These are phyloP conservation scores for Pseudogymnoascus sp. DNA, from an alignment of 2,329 filamentous ascomycete genomes.

Conservation along the genomic window DNA sequence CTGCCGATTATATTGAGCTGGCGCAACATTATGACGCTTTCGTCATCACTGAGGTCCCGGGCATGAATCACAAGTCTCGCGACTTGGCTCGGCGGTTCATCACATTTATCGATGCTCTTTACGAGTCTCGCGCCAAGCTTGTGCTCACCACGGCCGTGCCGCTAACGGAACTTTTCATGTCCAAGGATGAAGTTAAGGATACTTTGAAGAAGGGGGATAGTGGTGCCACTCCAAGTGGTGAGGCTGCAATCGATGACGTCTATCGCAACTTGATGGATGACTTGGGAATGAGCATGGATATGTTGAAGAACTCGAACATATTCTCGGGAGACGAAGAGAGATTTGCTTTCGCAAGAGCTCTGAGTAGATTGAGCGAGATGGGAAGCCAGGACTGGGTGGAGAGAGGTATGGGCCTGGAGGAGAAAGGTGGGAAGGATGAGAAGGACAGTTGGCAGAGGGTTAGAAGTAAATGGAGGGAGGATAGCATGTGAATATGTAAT, in stretches of 20 bases:
- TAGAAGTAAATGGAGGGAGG: slow-evolving; percentile 42
- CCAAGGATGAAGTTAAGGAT: slow-evolving; percentile 59
- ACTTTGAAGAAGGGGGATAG: slow-evolving; percentile 45
- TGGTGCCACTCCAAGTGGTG: slow-evolving; percentile 25
- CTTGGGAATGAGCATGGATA: slow-evolving; percentile 73
- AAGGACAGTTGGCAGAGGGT: slow-evolving; percentile 41
- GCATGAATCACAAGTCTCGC: slow-evolving; percentile 79
- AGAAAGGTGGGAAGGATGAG: slow-evolving; percentile 36
- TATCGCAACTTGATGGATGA: slow-evolving; percentile 84
- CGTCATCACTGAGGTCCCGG: slow-evolving; percentile 82
- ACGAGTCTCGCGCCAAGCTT: slow-evolving; percentile 87
- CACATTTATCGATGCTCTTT: slow-evolving; percentile 94
- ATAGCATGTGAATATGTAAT: slow-evolving; percentile 28
- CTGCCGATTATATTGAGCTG: slow-evolving; percentile 91
- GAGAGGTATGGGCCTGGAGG: slow-evolving; percentile 50
- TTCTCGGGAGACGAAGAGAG: slow-evolving; percentile 94
- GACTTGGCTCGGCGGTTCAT: slow-evolving; percentile 92
- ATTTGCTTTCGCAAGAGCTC: slow-evolving; percentile 87
- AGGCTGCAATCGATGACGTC: slow-evolving; percentile 51
- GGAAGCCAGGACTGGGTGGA: slow-evolving; percentile 93
- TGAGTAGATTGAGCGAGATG: slow-evolving; percentile 86
- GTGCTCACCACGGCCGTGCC: slow-evolving; percentile 87
- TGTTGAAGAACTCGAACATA: slow-evolving; percentile 76
- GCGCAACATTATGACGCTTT: slow-evolving; percentile 87
- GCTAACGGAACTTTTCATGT: slow-evolving; percentile 78